phyloP scores from a whole-genome alignment of 257 asterid species.

The Paulownia fortunei region DNA sequence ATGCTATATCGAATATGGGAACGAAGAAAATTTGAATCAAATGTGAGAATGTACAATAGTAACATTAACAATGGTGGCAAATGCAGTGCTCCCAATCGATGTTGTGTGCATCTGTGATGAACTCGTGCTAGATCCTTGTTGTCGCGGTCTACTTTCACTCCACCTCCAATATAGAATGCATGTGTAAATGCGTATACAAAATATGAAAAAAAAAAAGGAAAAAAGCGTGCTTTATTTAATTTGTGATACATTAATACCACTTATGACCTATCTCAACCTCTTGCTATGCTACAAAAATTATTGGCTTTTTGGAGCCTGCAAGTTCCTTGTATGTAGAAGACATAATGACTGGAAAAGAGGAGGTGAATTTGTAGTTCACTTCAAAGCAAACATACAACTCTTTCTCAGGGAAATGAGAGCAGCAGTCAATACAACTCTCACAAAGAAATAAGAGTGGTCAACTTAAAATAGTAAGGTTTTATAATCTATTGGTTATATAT shows the following conservation, averaged over 20 bases:
- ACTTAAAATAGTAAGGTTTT: neutral
- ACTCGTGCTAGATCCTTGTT: too few species aligned
- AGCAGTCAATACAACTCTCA: conserved; percentile 12
- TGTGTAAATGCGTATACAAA: too few species aligned
- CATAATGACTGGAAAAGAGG: neutral
- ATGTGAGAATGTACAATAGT: neutral
- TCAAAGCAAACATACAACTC: conserved; percentile 16
- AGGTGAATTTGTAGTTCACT: conserved; percentile 10
- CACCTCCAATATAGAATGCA: too few species aligned
- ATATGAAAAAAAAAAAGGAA: neutral
- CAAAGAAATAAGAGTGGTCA: conserved; percentile 22
- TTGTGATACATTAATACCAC: conserved; percentile 22
- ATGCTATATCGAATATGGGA: too few species aligned
- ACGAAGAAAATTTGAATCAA: neutral
- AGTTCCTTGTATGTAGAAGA: conserved; percentile 19
- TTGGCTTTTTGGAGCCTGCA: conserved; percentile 32
- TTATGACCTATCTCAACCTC: conserved; percentile 23
- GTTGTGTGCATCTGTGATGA: neutral
- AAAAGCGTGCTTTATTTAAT: neutral
- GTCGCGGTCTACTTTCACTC: too few species aligned
- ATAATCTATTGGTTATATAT: neutral
- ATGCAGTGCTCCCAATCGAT: neutral
- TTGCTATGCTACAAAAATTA: conserved; percentile 48
- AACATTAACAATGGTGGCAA: neutral
- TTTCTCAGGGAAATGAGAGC: neutral